Conservation (phyloP, 2,329 filamentous ascomycete species). For the Verruconis gallopava region DNA sequence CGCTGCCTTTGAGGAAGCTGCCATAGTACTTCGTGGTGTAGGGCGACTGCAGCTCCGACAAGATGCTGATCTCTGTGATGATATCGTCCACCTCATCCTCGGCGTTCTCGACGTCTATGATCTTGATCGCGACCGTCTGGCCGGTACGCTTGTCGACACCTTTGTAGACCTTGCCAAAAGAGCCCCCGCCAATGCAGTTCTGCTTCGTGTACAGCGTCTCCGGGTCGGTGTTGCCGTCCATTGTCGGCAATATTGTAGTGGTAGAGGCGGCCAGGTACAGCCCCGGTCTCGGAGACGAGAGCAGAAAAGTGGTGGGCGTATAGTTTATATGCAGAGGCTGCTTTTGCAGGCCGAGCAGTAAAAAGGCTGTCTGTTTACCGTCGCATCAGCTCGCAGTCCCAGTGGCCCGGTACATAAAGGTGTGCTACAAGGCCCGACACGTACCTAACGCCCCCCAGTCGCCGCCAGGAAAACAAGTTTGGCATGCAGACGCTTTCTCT, state of each 20-base stretch:
- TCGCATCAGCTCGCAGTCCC: too few relatives aligned
- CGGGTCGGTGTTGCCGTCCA: conserved; percentile 20
- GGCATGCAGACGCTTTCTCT: too few relatives aligned
- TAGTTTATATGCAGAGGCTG: too few relatives aligned
- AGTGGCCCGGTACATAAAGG: too few relatives aligned
- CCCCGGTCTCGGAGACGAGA: too few relatives aligned
- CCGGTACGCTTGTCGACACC: conserved; percentile 90
- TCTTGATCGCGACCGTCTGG: conserved; percentile 90
- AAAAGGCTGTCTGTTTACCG: too few relatives aligned
- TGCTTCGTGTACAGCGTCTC: conserved; percentile 19
- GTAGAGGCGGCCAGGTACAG: too few relatives aligned
- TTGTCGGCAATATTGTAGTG: background rate
- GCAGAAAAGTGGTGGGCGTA: too few relatives aligned
- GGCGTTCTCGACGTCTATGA: conserved; percentile 97
- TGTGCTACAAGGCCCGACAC: too few relatives aligned
- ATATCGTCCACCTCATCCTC: conserved; percentile 99
- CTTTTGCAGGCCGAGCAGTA: too few relatives aligned
- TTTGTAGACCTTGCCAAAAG: conserved; percentile 98
- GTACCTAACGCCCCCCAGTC: too few relatives aligned
- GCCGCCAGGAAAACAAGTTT: too few relatives aligned
- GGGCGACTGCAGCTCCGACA: conserved; percentile 88
- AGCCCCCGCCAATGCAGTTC: conserved; percentile 64
- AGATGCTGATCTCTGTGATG: conserved; percentile 94
- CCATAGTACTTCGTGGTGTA: conserved; percentile 98
- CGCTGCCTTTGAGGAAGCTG: conserved; percentile 87